A percentile compares a stretch with the other conserved stretches of the same genome.
These are phyloP conservation scores for Cicer pinnatifidum DNA, from an alignment of 306 rosid species.

Conservation along the genomic window DNA sequence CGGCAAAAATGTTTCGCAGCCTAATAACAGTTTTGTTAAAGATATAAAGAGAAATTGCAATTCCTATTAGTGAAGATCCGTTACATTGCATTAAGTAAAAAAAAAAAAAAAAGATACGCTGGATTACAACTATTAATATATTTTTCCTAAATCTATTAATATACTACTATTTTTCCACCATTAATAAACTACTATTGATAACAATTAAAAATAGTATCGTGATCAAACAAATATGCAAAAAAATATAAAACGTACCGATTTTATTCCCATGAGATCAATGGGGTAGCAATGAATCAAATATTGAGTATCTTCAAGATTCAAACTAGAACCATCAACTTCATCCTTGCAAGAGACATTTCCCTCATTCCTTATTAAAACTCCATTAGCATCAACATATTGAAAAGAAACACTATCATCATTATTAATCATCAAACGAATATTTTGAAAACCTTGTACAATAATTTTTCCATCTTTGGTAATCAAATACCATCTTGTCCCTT, in stretches of 20 bases:
- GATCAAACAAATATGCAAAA: not conserved
- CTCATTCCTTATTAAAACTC: not conserved
- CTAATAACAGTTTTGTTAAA: too few species aligned
- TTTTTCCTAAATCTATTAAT: too few species aligned
- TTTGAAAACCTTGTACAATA: conserved; percentile 46
- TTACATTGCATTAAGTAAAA: too few species aligned
- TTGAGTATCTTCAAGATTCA: conserved; percentile 45
- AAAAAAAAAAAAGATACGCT: too few species aligned
- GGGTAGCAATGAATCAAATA: conserved; percentile 53
- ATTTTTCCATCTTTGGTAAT: conserved; percentile 56
- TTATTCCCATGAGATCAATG: conserved; percentile 56
- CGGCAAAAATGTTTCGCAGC: too few species aligned
- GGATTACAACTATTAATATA: not conserved
- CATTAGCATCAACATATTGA: conserved; percentile 45
- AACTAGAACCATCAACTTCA: conserved; percentile 41
- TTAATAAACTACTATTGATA: not conserved
- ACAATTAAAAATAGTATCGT: not conserved
- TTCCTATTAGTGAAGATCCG: conserved; percentile 16
- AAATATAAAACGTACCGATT: conserved; percentile 55
- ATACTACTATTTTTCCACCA: too few species aligned
- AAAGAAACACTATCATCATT: conserved; percentile 49
- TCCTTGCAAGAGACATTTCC: conserved; percentile 50
- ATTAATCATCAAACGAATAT: conserved; percentile 41
- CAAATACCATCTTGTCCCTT: conserved; percentile 47
- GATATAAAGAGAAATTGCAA: not conserved